Conservation (phyloP, 179 eudicot species). For the Heliamphora ciliata region DNA sequence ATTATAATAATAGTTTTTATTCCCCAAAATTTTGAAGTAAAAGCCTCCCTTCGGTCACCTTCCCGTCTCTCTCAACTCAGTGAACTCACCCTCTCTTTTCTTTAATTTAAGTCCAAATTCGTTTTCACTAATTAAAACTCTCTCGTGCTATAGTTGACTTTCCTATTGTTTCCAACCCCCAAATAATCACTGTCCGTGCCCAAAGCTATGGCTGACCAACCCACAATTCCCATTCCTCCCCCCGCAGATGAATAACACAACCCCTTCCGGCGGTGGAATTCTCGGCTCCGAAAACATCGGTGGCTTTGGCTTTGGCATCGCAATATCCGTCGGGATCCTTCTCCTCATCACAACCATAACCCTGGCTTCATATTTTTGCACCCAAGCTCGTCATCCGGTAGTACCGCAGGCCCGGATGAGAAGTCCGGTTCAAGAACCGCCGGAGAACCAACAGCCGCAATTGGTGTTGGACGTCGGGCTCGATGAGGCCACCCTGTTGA, state of each 20-base stretch:
- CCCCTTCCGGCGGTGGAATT: slow-evolving; percentile 27
- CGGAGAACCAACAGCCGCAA: not conserved
- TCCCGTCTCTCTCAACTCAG: not conserved
- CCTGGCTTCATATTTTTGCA: slow-evolving; percentile 70
- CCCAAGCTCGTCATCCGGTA: slow-evolving; percentile 15
- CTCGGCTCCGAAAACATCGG: slow-evolving; percentile 34
- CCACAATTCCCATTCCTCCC: not conserved
- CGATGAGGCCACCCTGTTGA: slow-evolving; percentile 55
- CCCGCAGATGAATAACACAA: slow-evolving; percentile 12
- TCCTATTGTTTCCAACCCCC: slow-evolving; percentile 16
- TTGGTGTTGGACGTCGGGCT: slow-evolving; percentile 45
- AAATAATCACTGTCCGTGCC: slow-evolving; percentile 17
- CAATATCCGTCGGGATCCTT: slow-evolving; percentile 66
- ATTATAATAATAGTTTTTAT: too few relatives aligned
- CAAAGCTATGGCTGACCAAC: slow-evolving; percentile 26
- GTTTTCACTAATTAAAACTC: slow-evolving; percentile 24
- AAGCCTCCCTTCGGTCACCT: too few relatives aligned
- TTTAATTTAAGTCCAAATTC: slow-evolving; percentile 14
- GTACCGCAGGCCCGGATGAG: not conserved
- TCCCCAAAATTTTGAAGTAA: too few relatives aligned
- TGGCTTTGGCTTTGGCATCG: slow-evolving; percentile 71
- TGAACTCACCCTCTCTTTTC: not conserved
- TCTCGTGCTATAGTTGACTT: slow-evolving; percentile 38
- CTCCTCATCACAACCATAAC: slow-evolving; percentile 75
- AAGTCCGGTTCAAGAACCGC: not conserved